Evolutionary conservation across 306 rosid species (phyloP), one percentile per base, ranked within the genome.

Genomic region (Calophaca sinica): DNA sequence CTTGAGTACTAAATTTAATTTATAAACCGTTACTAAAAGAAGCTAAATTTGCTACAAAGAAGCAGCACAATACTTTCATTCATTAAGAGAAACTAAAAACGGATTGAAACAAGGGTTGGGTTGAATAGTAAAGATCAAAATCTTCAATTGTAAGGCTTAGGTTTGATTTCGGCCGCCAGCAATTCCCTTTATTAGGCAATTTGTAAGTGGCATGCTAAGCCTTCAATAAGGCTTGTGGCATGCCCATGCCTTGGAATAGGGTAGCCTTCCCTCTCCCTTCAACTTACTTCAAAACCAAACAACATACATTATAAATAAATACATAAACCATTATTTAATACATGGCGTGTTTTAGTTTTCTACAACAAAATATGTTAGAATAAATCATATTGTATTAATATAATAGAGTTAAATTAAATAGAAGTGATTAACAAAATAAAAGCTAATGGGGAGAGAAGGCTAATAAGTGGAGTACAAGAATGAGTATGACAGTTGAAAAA

Each of bases 401-500:
- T 6, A 41, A 11, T 6, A 36, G 20, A 4, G 9, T 38, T 54
- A 15, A 20, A 20, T 20, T 20, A 51, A 5, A 70, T 38, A 9
- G 7, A 38, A 36, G 26, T 52, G 36, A 13, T 51, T 14, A 6
- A 50, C 31, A 29, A n/a, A 35, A 9, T 29, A 67, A 67, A 49
- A 50, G 13, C 53, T 31, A 62, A 49, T 26, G n/a, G 54, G 6
- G 9, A 7, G 32, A 4, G 46, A 68, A n/a, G 52, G 14, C 10
- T 14, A 20, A 36, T 5, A 69, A 36, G 10, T 14, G 44, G 35
- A 39, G 38, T 32, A 42, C n/a, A 20, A 55, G 39, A 54, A 66
- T 77, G 49, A 12, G 33, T 49, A 36, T 46, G 51, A 77, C 60
- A 46, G 20, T 48, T 20, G 48, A 57, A 36, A 75, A 9, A 51